These are phyloP conservation scores for Solanum lignicaule DNA, from an alignment of 257 asterid genomes.

Conservation along the genomic window DNA sequence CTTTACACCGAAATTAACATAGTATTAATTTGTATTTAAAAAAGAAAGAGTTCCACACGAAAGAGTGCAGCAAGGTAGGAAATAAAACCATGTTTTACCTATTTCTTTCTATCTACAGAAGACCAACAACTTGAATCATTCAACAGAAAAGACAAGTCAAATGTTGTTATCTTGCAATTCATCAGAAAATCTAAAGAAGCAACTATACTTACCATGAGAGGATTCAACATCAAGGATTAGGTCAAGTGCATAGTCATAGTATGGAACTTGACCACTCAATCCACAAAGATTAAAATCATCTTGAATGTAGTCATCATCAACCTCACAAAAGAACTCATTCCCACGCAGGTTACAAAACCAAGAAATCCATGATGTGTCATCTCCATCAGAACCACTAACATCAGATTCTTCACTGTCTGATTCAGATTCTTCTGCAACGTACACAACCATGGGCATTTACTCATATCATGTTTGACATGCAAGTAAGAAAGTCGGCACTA, in stretches of 20 bases:
- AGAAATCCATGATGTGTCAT: conserved; percentile 95
- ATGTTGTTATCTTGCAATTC: neutral
- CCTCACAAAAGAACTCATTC: conserved; percentile 92
- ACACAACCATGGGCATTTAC: neutral
- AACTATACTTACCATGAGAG: conserved; percentile 62
- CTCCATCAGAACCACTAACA: conserved; percentile 94
- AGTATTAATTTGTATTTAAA: neutral
- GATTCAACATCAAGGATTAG: conserved; percentile 90
- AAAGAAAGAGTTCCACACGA: neutral
- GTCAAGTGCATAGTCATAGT: conserved; percentile 95
- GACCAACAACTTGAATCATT: neutral
- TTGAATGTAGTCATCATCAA: conserved; percentile 93
- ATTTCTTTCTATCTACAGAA: neutral
- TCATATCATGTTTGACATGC: neutral
- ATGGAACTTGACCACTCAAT: conserved; percentile 93
- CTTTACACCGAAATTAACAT: neutral
- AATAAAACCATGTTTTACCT: neutral
- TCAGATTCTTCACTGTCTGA: conserved; percentile 94
- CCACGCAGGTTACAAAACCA: conserved; percentile 99
- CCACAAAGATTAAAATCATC: conserved; percentile 96
- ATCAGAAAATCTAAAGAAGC: neutral
- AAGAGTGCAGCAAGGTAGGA: neutral
- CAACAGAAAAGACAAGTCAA: neutral
- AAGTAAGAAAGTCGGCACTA: neutral
- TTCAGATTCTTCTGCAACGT: conserved; percentile 76